A percentile compares a stretch with the other conserved stretches of the same genome.
These are phyloP conservation scores for Saturnispora dispora DNA, from an alignment of 805 yeast genomes.

Conservation along the genomic window DNA sequence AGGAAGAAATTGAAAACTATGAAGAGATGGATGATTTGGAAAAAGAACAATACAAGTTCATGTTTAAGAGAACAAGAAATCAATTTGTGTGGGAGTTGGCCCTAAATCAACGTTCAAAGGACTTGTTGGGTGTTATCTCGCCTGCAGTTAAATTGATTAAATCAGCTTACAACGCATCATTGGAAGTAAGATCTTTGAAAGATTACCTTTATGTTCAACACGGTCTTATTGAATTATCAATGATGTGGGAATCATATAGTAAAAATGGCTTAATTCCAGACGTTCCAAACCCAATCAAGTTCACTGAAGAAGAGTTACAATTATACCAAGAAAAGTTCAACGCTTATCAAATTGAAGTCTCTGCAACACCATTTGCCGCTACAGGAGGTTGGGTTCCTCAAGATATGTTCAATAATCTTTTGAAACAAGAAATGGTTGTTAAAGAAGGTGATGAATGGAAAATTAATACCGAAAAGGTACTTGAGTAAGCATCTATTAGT, in stretches of 20 bases:
- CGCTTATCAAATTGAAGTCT: slow-evolving; percentile 57
- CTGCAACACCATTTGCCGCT: slow-evolving; percentile 74
- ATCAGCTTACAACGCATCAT: slow-evolving; percentile 51
- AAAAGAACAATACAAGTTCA: slow-evolving; percentile 72
- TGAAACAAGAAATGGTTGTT: slow-evolving; percentile 59
- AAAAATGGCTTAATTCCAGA: slow-evolving; percentile 46
- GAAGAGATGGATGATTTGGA: slow-evolving; percentile 60
- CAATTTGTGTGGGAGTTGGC: slow-evolving; percentile 82
- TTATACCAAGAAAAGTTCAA: slow-evolving; percentile 49
- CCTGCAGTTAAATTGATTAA: slow-evolving; percentile 69
- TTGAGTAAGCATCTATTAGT: slow-evolving; percentile 6
- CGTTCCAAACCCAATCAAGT: slow-evolving; percentile 49
- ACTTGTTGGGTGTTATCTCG: slow-evolving; percentile 71
- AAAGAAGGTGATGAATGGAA: slow-evolving; percentile 43
- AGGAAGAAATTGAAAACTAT: slow-evolving; percentile 66
- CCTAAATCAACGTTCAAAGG: slow-evolving; percentile 53
- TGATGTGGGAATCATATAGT: slow-evolving; percentile 60
- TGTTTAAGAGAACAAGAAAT: slow-evolving; percentile 84
- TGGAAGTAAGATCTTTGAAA: slow-evolving; percentile 46
- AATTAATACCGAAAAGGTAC: slow-evolving; percentile 23
- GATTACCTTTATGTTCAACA: slow-evolving; percentile 61
- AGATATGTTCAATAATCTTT: slow-evolving; percentile 70
- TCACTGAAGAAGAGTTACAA: slow-evolving; percentile 49
- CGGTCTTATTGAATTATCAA: slow-evolving; percentile 52
- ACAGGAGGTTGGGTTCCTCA: slow-evolving; percentile 96